Conservation (phyloP, 2,329 filamentous ascomycete species). For the Neospermospora avenae region DNA sequence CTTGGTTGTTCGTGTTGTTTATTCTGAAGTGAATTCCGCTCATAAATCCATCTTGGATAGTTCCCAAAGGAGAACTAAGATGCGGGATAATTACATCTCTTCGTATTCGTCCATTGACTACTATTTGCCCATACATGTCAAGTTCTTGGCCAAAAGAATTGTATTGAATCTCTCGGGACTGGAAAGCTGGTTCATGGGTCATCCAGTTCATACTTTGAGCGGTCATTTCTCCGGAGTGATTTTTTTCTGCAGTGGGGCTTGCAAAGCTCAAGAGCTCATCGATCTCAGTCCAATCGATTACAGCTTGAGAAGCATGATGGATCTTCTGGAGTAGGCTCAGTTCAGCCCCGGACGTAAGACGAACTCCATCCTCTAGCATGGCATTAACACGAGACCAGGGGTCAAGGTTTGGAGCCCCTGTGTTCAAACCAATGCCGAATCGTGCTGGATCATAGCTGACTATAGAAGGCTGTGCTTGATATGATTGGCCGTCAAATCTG, state of each 20-base stretch:
- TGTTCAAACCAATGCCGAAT: background rate
- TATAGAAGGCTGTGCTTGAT: background rate
- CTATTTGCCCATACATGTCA: background rate
- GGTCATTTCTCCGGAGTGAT: background rate
- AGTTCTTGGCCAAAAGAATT: background rate
- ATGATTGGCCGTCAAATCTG: background rate
- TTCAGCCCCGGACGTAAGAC: background rate
- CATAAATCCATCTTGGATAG: background rate
- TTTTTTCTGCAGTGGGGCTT: background rate
- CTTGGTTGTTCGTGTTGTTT: background rate
- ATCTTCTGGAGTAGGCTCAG: background rate
- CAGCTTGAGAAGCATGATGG: background rate
- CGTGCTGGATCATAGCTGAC: background rate
- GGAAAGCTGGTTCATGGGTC: background rate
- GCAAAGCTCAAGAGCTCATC: background rate
- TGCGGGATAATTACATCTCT: background rate
- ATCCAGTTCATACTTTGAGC: background rate
- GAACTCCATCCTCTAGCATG: background rate
- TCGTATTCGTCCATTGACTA: background rate
- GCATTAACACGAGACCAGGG: background rate
- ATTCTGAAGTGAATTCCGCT: background rate
- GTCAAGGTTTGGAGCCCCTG: background rate
- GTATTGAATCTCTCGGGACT: background rate
- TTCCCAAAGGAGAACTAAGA: background rate
- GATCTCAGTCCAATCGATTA: background rate